phyloP scores from a whole-genome alignment of 352 stramenopile genomes.

The Peronospora belbahrii region DNA sequence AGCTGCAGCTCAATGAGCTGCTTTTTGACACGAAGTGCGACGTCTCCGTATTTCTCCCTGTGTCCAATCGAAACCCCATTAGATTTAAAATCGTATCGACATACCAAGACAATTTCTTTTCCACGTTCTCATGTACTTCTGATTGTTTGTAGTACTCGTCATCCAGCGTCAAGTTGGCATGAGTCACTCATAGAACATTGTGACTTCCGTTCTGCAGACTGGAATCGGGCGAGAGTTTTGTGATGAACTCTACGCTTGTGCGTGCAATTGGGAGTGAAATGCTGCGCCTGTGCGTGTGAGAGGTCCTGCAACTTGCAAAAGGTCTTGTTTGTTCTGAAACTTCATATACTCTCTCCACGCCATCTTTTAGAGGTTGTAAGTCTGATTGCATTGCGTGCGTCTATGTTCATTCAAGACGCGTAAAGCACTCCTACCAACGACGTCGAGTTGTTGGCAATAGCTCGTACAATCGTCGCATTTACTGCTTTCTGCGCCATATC shows the following conservation, averaged over 20 bases:
- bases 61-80: conserved; percentile 19
- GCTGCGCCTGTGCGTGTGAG: conserved; percentile 25
- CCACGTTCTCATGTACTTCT: conserved; percentile 24
- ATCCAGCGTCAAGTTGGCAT: conserved; percentile 71
- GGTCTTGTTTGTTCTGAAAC: conserved; percentile 27
- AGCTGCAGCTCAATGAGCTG: conserved; percentile 24
- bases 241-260: conserved; percentile 68
- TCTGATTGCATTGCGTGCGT: conserved; percentile 37
- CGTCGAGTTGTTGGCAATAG: conserved; percentile 49
- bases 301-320: conserved; percentile 32
- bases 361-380: conserved; percentile 30
- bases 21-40: conserved; percentile 22
- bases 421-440: conserved; percentile 54
- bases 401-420: conserved; percentile 56
- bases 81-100: conserved; percentile 33
- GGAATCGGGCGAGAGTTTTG: conserved; percentile 41
- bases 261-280: too few relatives aligned
- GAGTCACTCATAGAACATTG: conserved; percentile 67
- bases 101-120: conserved; percentile 30
- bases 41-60: conserved; percentile 19
- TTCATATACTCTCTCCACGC: conserved; percentile 32
- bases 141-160: conserved; percentile 87
- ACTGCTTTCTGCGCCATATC: conserved; percentile 38
- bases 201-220: conserved; percentile 48
- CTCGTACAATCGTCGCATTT: conserved; percentile 42